These are phyloP conservation scores for Mycena alexandri DNA, from an alignment of 768 basidiomycete species.

Conservation along the genomic window DNA sequence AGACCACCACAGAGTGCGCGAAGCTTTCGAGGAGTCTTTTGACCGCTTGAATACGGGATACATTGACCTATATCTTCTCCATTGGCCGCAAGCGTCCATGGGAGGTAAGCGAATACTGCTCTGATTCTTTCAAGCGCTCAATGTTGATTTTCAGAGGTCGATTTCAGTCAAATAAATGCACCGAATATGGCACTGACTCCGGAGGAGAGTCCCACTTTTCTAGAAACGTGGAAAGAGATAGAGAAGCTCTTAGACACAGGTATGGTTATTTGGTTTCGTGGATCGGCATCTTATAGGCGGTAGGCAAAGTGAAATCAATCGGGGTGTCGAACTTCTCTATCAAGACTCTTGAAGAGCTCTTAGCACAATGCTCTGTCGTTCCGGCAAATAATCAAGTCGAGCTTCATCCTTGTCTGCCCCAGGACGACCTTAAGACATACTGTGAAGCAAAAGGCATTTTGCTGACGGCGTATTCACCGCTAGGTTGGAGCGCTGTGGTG, in stretches of 20 bases:
- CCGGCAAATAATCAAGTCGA: constrained; percentile 71
- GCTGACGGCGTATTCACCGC: constrained; percentile 48
- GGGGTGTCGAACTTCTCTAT: constrained; percentile 72
- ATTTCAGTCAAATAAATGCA: constrained; percentile 20
- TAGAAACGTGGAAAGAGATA: constrained; percentile 48
- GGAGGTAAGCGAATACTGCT: constrained; percentile 10
- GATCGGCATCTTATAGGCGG: constrained; percentile 27
- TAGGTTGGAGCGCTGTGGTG: constrained; percentile 34
- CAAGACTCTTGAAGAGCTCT: constrained; percentile 54
- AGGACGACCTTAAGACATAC: constrained; percentile 60
- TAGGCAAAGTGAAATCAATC: constrained; percentile 59
- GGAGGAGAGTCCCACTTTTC: constrained; percentile 44
- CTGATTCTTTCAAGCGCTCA: background rate
- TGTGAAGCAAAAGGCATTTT: constrained; percentile 65
- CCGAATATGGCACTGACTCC: constrained; percentile 26
- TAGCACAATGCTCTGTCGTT: constrained; percentile 59
- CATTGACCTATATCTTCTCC: constrained; percentile 55
- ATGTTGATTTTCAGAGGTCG: constrained; percentile 4
- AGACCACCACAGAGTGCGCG: constrained; percentile 49
- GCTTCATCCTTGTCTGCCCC: constrained; percentile 69
- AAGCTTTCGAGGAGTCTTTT: constrained; percentile 55
- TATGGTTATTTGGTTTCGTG: constrained; percentile 48
- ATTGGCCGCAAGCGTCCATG: constrained; percentile 40
- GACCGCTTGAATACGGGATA: constrained; percentile 49
- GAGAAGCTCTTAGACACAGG: constrained; percentile 47